Conservation (phyloP, 2,329 filamentous ascomycete genomes). For the Claviceps purpurea region DNA sequence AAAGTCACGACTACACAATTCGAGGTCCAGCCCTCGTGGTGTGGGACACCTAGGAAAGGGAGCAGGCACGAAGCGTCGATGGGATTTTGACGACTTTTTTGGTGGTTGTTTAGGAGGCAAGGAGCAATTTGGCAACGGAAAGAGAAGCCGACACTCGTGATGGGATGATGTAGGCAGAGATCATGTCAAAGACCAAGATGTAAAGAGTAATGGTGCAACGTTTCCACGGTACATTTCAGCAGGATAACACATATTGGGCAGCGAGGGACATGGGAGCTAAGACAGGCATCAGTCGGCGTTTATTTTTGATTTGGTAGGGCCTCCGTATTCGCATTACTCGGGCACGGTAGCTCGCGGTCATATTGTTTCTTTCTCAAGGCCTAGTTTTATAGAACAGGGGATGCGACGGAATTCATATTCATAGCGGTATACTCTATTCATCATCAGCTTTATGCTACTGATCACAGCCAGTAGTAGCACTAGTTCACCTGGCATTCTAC, state of each 20-base stretch:
- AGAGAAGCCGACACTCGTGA: conserved; percentile 36
- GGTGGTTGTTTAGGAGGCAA: conserved; percentile 53
- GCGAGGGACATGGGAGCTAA: conserved; percentile 21
- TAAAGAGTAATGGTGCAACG: conserved; percentile 3
- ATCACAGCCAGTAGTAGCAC: not conserved
- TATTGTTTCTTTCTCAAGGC: not conserved
- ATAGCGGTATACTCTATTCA: not conserved
- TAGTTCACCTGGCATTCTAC: not conserved
- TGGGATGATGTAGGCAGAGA: conserved; percentile 3
- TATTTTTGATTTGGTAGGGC: conserved; percentile 12
- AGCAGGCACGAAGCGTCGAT: conserved; percentile 58
- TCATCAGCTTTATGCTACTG: not conserved
- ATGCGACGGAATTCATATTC: not conserved
- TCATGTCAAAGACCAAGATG: conserved; percentile 5
- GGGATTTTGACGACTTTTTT: conserved; percentile 64
- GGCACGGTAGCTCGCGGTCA: conserved; percentile 2
- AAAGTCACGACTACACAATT: conserved; percentile 16
- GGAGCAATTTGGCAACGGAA: conserved; percentile 40
- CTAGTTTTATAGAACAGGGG: not conserved
- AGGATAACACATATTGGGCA: conserved; percentile 17
- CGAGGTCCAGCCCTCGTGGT: conserved; percentile 14
- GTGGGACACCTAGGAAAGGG: conserved; percentile 42
- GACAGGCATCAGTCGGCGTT: conserved; percentile 25
- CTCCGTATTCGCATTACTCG: conserved; percentile 13
- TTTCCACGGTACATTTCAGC: conserved; percentile 7